These are phyloP conservation scores for Xerocomellus intermedius DNA, from an alignment of 768 basidiomycete genomes.

Conservation along the genomic window DNA sequence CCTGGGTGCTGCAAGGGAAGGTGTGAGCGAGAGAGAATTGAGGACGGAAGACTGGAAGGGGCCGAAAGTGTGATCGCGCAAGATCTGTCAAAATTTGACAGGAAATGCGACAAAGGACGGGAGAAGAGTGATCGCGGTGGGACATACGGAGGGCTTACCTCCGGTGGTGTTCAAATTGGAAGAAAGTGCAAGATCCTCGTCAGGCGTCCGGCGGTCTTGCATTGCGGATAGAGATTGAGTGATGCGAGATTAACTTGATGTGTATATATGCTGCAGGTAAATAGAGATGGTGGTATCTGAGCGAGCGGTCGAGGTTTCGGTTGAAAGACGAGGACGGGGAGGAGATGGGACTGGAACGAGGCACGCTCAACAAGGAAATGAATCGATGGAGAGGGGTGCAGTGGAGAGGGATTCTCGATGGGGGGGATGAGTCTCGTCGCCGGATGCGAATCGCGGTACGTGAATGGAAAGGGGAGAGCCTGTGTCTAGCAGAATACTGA, in stretches of 20 bases:
- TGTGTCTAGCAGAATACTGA: not conserved
- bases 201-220: conserved; percentile 20
- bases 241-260: not conserved
- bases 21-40: conserved; percentile 4
- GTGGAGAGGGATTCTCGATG: conserved; percentile 15
- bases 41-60: not conserved
- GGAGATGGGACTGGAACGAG: not conserved
- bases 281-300: not conserved
- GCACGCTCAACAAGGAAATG: conserved; percentile 1
- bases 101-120: conserved; percentile 5
- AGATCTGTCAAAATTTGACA: conserved; percentile 13
- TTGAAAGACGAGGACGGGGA: not conserved
- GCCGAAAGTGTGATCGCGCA: conserved; percentile 8
- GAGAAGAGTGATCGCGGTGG: conserved; percentile 10
- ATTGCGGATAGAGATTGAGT: conserved; percentile 18
- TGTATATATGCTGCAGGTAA: conserved; percentile 2
- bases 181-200: conserved; percentile 12
- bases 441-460: conserved; percentile 10
- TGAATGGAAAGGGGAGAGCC: conserved; percentile 4
- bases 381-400: not conserved
- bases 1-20: conserved; percentile 5
- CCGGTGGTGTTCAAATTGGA: conserved; percentile 19
- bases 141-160: conserved; percentile 26
- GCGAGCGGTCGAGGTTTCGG: not conserved
- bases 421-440: not conserved